Evolutionary conservation across 2,329 filamentous ascomycete species (phyloP), one percentile per base, ranked within the genome.

Genomic region (Xylaria sp.): DNA sequence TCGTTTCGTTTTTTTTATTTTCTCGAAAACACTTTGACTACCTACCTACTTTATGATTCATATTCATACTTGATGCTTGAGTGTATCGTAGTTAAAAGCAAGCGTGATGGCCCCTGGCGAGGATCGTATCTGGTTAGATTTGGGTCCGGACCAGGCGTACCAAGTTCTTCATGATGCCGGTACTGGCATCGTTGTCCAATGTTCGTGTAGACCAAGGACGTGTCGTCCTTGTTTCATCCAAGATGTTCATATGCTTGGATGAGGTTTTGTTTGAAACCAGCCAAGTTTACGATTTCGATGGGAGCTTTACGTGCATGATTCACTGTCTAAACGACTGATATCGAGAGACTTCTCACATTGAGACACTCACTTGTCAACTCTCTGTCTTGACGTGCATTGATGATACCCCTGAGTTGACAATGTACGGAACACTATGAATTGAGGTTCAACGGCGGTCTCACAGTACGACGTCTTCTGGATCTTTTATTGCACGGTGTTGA

Each of bases 1-100:
- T 59, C 64, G 63, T 60, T 64, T 18, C 46, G 6, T 37, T 18
- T n/a, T 44, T 59, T 55, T 51, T 16, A 37, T 49, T 58, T 50
- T 47, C 4, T 51, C 63, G 50, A 48, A 64, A 60, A 67, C 63
- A 59, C 64, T 66, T 59, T 55, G 59, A 63, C 23, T 30, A 30
- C 23, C 4, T 30, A 30, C 23, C 53, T 61, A 54, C 63, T 59
- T 57, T 49, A 55, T 59, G 50, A 37, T 30, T 39, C 49, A 47
- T 30, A 30, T 59, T 56, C 51, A 55, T 59, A 48, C 44, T 30
- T 39, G 47, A 47, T 60, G 18, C 49, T 59, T 30, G 23, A 52
- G 39, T 35, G 30, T 50, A 59, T 30, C 18, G 18, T 16, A 49
- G 8, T 49, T 51, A 35, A n/a, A n/a, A 58, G 57, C 30, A 37